Conservation (phyloP, 441 rosid species). For the Populus trichocarpa region DNA sequence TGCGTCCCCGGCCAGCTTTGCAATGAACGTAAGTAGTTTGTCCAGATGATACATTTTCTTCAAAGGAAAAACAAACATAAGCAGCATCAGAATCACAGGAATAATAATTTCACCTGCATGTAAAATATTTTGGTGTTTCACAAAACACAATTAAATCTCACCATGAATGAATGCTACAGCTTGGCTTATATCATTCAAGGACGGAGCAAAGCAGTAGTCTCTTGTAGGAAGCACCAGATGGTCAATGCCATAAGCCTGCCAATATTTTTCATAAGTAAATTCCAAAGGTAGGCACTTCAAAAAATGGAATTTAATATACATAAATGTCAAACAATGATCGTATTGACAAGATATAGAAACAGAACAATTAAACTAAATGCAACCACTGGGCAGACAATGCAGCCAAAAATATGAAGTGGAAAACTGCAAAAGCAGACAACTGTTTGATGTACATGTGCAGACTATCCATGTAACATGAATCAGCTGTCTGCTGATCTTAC, state of each 20-base stretch:
- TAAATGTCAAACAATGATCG: background rate
- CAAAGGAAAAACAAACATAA: conserved; percentile 9
- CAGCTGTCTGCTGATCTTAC: background rate
- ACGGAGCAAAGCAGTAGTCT: conserved; percentile 98
- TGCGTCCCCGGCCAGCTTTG: conserved; percentile 98
- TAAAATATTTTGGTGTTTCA: background rate
- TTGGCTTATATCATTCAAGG: conserved; percentile 61
- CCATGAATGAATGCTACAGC: conserved; percentile 89
- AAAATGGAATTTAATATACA: background rate
- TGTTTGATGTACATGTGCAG: background rate
- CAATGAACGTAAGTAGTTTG: conserved; percentile 86
- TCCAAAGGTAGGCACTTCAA: background rate
- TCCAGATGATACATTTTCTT: conserved; percentile 56
- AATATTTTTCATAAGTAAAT: conserved; percentile 6
- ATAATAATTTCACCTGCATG: background rate
- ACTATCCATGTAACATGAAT: background rate
- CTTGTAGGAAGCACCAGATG: conserved; percentile 96
- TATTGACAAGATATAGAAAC: background rate
- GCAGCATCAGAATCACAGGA: background rate
- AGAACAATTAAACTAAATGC: background rate
- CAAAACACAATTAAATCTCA: conserved; percentile 23
- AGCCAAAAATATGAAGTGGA: background rate
- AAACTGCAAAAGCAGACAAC: background rate
- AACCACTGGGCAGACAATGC: background rate
- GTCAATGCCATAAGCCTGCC: conserved; percentile 66